A percentile compares a stretch with the other conserved stretches of the same genome.
Evolutionary conservation across 106 monocot genomes (phyloP).

Genomic region (Acorus calamus): DNA sequence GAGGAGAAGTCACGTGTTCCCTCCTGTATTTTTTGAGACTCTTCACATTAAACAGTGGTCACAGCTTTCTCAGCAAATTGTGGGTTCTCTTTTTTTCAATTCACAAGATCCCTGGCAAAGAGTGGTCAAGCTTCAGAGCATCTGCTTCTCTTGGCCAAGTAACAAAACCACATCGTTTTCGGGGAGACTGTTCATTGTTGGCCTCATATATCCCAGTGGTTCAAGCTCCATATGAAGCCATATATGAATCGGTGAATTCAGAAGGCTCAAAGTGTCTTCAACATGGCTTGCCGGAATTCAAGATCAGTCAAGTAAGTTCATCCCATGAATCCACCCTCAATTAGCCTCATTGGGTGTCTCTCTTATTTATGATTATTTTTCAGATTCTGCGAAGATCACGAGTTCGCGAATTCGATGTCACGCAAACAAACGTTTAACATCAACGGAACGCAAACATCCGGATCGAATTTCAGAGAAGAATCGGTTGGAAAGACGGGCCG

Average conservation of each 20-base stretch:
- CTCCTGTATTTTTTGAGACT: too few relatives aligned
- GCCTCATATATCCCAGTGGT: too few relatives aligned
- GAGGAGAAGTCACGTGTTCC: too few relatives aligned
- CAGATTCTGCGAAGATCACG: constrained; percentile 30
- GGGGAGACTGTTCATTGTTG: too few relatives aligned
- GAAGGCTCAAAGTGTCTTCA: neutral
- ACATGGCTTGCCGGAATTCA: constrained; percentile 19
- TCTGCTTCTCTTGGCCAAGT: too few relatives aligned
- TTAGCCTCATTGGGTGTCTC: neutral
- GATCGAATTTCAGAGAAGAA: neutral
- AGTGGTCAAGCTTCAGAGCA: too few relatives aligned
- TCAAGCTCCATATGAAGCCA: neutral
- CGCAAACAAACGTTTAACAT: neutral
- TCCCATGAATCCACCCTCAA: neutral
- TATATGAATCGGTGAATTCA: neutral
- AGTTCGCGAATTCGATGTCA: constrained; percentile 1
- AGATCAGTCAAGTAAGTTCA: constrained; percentile 29
- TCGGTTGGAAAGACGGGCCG: constrained; percentile 12
- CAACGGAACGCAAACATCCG: neutral
- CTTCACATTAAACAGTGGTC: too few relatives aligned
- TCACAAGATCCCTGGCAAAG: too few relatives aligned
- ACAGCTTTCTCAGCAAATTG: too few relatives aligned
- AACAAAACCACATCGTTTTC: too few relatives aligned
- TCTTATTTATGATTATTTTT: neutral
- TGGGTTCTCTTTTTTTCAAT: too few relatives aligned